Evolutionary conservation across 169 alveolate species (phyloP), one percentile per base, ranked within the genome.

Genomic region (Ichthyophthirius multifiliis): DNA sequence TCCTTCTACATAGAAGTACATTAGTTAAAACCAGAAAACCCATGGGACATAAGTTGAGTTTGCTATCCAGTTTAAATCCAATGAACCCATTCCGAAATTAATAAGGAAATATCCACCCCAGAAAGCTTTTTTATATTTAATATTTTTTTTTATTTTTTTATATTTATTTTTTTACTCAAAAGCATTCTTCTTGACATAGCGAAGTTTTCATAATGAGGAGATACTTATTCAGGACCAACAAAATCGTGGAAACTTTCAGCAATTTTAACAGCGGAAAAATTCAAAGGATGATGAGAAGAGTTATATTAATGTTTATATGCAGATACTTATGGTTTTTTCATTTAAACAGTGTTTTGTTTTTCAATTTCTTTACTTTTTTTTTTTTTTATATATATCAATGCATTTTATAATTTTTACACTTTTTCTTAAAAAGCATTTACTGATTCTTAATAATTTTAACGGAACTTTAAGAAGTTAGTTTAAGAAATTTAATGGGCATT

Each of bases 171-270:
- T n/a, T 67, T 37, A 67, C 77, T 41, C 46, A 67, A 67, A 9
- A 55, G 34, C 12, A 55, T 15, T 39, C 31, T 78, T 64, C 84
- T 63, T 30, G 84, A 74, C 39, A 78, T 75, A 10, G 73, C 43
- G 75, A 81, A 81, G 43, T 71, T 81, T 73, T 81, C 86, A 30
- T 71, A 81, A 63, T 81, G 86, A 44, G 86, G 74, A 16, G 86
- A 81, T 12, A 81, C 86, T 43, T 81, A 71, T 81, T 81, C 86
- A 23, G 86, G 86, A 35, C 86, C 86, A 55, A 81, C 43, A 30
- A 81, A 81, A 34, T 81, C 75, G 77, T 71, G 76, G 74, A 81
- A 81, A 31, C 63, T 44, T 73, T 81, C 86, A 48, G 86, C 65
- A 37, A 65, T 55, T 81, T 81, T 81, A 47, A 81, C 86, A 32